Conservation (phyloP, 306 rosid species). For the Carpinus fangiana region DNA sequence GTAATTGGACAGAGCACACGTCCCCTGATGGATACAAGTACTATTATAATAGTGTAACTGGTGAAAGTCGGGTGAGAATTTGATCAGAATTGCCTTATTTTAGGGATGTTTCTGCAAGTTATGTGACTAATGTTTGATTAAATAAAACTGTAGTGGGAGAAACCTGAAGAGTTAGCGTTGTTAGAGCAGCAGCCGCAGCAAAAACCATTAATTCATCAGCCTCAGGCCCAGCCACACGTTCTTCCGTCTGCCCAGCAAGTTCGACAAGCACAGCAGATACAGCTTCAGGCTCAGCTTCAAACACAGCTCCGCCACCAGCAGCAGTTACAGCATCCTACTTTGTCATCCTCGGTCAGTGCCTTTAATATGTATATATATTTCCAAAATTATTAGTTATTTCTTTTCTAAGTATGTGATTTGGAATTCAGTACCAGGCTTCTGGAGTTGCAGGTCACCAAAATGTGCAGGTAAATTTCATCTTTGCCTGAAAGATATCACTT, state of each 20-base stretch:
- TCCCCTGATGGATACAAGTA: constrained; percentile 96
- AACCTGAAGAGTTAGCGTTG: constrained; percentile 69
- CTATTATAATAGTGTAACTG: constrained; percentile 75
- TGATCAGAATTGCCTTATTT: constrained; percentile 21
- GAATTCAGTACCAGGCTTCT: constrained; percentile 60
- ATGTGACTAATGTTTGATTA: constrained; percentile 25
- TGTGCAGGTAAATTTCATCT: constrained; percentile 52
- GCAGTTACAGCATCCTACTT: constrained; percentile 56
- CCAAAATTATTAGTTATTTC: constrained; percentile 23
- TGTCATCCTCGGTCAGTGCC: constrained; percentile 52
- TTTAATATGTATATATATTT: not conserved
- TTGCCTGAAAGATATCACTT: too few relatives aligned
- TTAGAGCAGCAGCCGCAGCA: constrained; percentile 72
- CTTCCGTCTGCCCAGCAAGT: constrained; percentile 53
- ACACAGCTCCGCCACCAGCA: constrained; percentile 56
- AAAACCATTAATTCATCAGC: constrained; percentile 55
- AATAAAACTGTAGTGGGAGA: constrained; percentile 81
- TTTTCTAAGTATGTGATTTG: constrained; percentile 26
- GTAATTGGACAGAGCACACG: constrained; percentile 89
- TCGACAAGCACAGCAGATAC: constrained; percentile 57
- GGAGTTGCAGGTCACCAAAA: constrained; percentile 63
- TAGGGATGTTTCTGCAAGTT: constrained; percentile 15
- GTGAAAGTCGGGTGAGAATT: constrained; percentile 81
- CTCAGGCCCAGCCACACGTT: constrained; percentile 54
- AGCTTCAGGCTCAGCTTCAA: constrained; percentile 61